phyloP scores from a whole-genome alignment of 129 eudicot species.

The Kitagawia praeruptora region DNA sequence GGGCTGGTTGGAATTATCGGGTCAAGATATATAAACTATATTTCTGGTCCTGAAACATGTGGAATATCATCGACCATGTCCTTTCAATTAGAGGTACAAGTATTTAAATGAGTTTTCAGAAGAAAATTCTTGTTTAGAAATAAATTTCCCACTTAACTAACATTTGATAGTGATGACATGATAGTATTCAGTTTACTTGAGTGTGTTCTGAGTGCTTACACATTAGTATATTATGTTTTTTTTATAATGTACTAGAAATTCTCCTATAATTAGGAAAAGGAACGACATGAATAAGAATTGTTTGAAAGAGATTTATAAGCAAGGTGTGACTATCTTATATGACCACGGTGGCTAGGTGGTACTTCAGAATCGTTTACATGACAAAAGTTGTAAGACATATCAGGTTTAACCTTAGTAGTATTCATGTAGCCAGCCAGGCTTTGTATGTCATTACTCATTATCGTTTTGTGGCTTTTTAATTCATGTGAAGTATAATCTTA shows the following conservation, averaged over 20 bases:
- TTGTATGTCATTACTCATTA: neutral
- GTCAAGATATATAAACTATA: too few species aligned
- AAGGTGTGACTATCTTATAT: neutral
- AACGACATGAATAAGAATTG: neutral
- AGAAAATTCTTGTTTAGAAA: neutral
- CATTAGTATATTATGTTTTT: neutral
- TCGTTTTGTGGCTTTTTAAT: neutral
- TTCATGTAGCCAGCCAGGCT: neutral
- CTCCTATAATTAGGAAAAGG: neutral
- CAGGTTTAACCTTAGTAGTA: neutral
- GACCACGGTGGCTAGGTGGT: neutral
- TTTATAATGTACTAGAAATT: neutral
- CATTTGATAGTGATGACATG: neutral
- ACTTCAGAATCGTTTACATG: neutral
- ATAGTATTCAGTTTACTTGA: conserved; percentile 3
- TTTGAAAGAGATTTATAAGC: neutral
- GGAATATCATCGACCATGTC: neutral
- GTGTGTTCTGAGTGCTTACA: neutral
- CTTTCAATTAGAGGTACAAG: neutral
- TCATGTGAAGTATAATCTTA: neutral
- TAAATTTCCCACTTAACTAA: neutral
- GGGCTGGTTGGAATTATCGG: neutral
- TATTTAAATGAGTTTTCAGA: neutral
- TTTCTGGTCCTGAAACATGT: neutral
- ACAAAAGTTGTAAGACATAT: neutral